These are phyloP conservation scores for Diplodia mutila DNA, from an alignment of 2,329 filamentous ascomycete genomes.

Conservation along the genomic window DNA sequence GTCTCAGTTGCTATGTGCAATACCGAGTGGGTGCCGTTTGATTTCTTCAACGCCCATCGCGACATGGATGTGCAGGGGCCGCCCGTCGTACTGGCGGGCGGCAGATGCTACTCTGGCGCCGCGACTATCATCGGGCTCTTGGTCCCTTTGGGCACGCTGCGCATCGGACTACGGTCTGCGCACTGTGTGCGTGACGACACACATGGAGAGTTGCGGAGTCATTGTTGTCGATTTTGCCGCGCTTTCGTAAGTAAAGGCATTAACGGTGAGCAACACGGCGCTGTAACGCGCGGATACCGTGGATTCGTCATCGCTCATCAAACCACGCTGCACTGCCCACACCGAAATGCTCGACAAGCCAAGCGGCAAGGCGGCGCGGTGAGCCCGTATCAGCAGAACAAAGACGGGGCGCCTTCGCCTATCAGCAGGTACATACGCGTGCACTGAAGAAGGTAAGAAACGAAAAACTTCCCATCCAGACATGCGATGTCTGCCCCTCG, in stretches of 20 bases:
- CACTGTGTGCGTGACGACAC: constrained; percentile 1
- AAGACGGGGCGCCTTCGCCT: no score
- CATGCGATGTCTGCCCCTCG: neutral
- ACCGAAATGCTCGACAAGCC: neutral
- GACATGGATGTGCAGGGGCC: neutral
- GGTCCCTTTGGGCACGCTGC: neutral
- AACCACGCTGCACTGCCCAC: constrained; percentile 12
- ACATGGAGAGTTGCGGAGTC: no score
- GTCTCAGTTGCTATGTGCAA: constrained; percentile 1
- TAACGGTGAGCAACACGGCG: neutral
- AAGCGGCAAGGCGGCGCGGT: neutral
- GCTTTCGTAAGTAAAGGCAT: neutral
- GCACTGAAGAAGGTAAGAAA: neutral
- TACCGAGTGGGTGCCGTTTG: constrained; percentile 3
- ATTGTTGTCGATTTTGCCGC: neutral
- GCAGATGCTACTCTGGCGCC: constrained; percentile 2
- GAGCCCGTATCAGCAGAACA: neutral
- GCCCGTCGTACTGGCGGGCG: neutral
- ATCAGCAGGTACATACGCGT: neutral
- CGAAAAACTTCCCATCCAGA: neutral
- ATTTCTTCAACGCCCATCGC: constrained; percentile 15
- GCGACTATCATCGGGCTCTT: neutral
- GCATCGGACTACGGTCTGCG: neutral
- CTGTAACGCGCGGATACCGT: constrained; percentile 1
- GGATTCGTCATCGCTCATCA: constrained; percentile 8